Evolutionary conservation across 192 early-diverging fungal species (phyloP).

Genomic region (Coemansia brasiliensis): DNA sequence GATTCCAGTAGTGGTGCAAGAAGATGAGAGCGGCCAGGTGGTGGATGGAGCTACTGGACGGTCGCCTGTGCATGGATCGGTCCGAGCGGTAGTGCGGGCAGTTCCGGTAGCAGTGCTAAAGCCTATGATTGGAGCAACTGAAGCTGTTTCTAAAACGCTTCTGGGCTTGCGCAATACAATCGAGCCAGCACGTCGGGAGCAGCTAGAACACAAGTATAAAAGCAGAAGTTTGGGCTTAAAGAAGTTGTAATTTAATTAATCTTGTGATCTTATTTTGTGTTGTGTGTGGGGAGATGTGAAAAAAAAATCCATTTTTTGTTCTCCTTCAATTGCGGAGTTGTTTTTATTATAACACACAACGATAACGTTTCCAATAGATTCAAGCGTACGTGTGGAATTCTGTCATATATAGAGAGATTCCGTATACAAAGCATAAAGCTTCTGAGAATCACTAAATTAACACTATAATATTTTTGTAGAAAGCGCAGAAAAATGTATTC

Average conservation of each 20-base stretch:
- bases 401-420: too few species aligned
- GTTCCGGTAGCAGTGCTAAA: slow-evolving; percentile 89
- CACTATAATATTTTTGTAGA: neutral
- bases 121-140: slow-evolving; percentile 94
- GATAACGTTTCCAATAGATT: neutral
- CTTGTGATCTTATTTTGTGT: neutral
- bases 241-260: slow-evolving; percentile 17
- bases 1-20: slow-evolving; percentile 82
- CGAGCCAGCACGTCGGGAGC: slow-evolving; percentile 73
- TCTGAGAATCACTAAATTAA: too few species aligned
- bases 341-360: neutral
- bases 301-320: neutral
- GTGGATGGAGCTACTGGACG: slow-evolving; percentile 33
- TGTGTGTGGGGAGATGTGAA: neutral
- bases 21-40: slow-evolving; percentile 38
- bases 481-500: slow-evolving; percentile 24
- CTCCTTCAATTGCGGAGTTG: neutral
- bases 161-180: slow-evolving; percentile 89
- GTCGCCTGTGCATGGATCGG: slow-evolving; percentile 56
- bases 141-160: slow-evolving; percentile 88
- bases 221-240: slow-evolving; percentile 37
- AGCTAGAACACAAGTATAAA: slow-evolving; percentile 77
- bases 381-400: too few species aligned
- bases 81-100: slow-evolving; percentile 53
- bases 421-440: too few species aligned